Evolutionary conservation across 306 rosid genomes (phyloP).

Genomic region (Rubus idaeus): DNA sequence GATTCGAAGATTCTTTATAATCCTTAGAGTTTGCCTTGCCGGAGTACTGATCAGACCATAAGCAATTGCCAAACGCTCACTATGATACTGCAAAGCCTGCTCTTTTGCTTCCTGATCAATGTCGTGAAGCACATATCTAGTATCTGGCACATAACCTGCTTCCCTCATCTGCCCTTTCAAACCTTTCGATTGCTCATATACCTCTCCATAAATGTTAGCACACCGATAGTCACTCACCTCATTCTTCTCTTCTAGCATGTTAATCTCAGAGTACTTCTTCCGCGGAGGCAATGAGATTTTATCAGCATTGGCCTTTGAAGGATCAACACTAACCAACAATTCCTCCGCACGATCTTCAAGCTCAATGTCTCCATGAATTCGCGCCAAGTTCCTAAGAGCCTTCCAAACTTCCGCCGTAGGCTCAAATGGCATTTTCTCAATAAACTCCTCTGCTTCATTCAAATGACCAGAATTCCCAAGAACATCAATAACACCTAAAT

Average conservation of each 20-base stretch:
- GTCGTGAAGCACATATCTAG: conserved; percentile 89
- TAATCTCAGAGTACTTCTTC: conserved; percentile 52
- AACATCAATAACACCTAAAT: conserved; percentile 47
- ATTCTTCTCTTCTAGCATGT: conserved; percentile 83
- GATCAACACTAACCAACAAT: conserved; percentile 44
- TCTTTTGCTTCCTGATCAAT: conserved; percentile 88
- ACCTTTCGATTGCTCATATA: conserved; percentile 52
- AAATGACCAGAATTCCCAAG: conserved; percentile 70
- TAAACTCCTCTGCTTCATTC: conserved; percentile 69
- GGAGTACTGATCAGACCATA: conserved; percentile 97
- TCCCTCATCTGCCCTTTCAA: conserved; percentile 81
- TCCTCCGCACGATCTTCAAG: conserved; percentile 69
- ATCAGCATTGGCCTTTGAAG: conserved; percentile 37
- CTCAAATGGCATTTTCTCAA: conserved; percentile 55
- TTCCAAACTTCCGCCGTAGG: conserved; percentile 50
- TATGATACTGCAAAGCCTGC: conserved; percentile 89
- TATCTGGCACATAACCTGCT: conserved; percentile 94
- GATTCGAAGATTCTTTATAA: conserved; percentile 88
- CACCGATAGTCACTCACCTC: conserved; percentile 50
- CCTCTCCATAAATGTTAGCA: conserved; percentile 47
- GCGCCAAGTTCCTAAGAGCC: conserved; percentile 47
- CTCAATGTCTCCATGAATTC: conserved; percentile 72
- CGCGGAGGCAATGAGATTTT: conserved; percentile 49
- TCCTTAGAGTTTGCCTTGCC: conserved; percentile 88
- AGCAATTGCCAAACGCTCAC: conserved; percentile 90